A percentile compares a stretch with the other conserved stretches of the same genome.
These are phyloP conservation scores for Eucalyptus guilfoylei DNA, from an alignment of 345 rosid genomes.

Conservation along the genomic window DNA sequence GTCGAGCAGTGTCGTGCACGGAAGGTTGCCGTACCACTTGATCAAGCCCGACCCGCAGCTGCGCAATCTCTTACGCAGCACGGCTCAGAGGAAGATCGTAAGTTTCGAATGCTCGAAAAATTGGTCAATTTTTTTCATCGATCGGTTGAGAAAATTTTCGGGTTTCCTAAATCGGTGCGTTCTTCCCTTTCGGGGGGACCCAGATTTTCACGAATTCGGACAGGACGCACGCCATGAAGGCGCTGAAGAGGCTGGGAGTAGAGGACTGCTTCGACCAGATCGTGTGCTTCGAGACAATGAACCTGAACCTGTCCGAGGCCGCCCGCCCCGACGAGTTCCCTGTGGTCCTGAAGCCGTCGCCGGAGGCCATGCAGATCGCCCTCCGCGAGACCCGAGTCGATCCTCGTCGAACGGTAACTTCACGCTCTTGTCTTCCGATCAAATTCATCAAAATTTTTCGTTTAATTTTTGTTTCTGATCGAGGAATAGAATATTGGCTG, in stretches of 20 bases:
- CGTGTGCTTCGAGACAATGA: slow-evolving; percentile 87
- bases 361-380: slow-evolving; percentile 68
- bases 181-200: not conserved
- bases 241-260: slow-evolving; percentile 40
- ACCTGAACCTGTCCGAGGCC: slow-evolving; percentile 52
- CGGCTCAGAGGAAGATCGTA: slow-evolving; percentile 64
- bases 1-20: slow-evolving; percentile 71
- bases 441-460: not conserved
- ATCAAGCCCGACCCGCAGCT: slow-evolving; percentile 58
- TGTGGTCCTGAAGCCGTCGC: slow-evolving; percentile 68
- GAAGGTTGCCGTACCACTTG: slow-evolving; percentile 78
- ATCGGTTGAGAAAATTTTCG: not conserved
- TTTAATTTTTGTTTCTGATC: not conserved
- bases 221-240: slow-evolving; percentile 52
- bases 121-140: not conserved
- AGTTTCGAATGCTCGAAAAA: not conserved
- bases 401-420: slow-evolving; percentile 49
- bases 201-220: slow-evolving; percentile 97
- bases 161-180: not conserved
- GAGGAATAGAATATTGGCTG: not conserved
- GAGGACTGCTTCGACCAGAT: slow-evolving; percentile 80
- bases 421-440: not conserved
- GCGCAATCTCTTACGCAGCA: slow-evolving; percentile 49
- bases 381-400: slow-evolving; percentile 46
- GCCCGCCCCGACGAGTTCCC: slow-evolving; percentile 66